Evolutionary conservation across 1,284 basidiomycete genomes (phyloP).

Genomic region (Cutaneotrichosporon cavernicola): DNA sequence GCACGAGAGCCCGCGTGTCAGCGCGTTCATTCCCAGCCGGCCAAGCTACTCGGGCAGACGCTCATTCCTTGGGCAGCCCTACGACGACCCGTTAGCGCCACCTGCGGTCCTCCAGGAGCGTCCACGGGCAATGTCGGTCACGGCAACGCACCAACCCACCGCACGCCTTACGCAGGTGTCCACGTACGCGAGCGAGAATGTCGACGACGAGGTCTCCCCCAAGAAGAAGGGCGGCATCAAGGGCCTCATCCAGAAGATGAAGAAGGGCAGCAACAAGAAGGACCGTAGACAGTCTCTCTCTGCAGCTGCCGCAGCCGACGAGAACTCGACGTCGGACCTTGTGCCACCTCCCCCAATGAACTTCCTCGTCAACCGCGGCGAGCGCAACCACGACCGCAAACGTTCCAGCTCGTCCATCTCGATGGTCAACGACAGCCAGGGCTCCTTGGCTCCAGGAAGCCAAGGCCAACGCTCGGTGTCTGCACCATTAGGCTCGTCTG

Average conservation of each 20-base stretch:
- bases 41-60: constrained; percentile 37
- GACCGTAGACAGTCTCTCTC: constrained; percentile 68
- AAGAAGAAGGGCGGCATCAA: constrained; percentile 73
- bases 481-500: constrained; percentile 34
- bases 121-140: constrained; percentile 13
- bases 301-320: constrained; percentile 12
- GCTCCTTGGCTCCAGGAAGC: background rate
- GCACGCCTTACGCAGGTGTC: constrained; percentile 42
- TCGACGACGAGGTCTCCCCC: constrained; percentile 52
- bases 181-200: constrained; percentile 20
- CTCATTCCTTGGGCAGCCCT: constrained; percentile 5
- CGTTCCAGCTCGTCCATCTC: constrained; percentile 40
- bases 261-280: constrained; percentile 29
- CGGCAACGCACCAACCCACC: constrained; percentile 14
- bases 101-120: background rate
- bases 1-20: constrained; percentile 40
- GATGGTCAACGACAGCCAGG: constrained; percentile 30
- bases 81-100: background rate
- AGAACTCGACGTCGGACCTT: constrained; percentile 58
- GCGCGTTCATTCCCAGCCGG: constrained; percentile 44
- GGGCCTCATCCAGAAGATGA: constrained; percentile 76
- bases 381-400: constrained; percentile 36
- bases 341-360: constrained; percentile 81
- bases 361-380: constrained; percentile 67
- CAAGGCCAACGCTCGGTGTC: constrained; percentile 40